These are phyloP conservation scores for Nakazawaea peltata DNA, from an alignment of 805 yeast genomes.

Conservation along the genomic window DNA sequence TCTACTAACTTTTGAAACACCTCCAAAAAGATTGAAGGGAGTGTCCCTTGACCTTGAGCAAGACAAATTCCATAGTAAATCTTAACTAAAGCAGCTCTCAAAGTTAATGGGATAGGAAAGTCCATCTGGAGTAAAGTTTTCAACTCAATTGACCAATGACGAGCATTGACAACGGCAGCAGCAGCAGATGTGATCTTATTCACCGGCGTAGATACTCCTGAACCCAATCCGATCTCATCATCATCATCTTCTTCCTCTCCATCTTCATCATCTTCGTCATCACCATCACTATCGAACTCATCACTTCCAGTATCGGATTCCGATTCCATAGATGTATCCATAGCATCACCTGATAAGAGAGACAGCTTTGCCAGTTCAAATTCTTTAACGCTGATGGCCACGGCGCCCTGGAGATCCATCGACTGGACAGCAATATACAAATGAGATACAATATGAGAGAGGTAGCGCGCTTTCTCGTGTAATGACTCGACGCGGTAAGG, in stretches of 20 bases:
- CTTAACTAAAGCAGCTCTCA: slow-evolving; percentile 52
- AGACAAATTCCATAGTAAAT: slow-evolving; percentile 68
- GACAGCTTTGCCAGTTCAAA: slow-evolving; percentile 35
- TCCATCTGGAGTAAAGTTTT: slow-evolving; percentile 72
- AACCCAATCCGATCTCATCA: slow-evolving; percentile 27
- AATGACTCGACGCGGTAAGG: slow-evolving; percentile 74
- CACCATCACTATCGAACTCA: slow-evolving; percentile 14
- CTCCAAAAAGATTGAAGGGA: slow-evolving; percentile 51
- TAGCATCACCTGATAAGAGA: slow-evolving; percentile 20
- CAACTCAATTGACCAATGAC: slow-evolving; percentile 84
- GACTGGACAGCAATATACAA: slow-evolving; percentile 71
- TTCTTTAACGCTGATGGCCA: slow-evolving; percentile 62
- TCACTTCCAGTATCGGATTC: slow-evolving; percentile 16
- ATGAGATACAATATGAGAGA: slow-evolving; percentile 74
- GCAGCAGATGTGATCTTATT: slow-evolving; percentile 58
- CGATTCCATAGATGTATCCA: slow-evolving; percentile 20
- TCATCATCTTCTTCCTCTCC: slow-evolving; percentile 31
- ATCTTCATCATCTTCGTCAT: slow-evolving; percentile 26
- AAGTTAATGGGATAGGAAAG: slow-evolving; percentile 63
- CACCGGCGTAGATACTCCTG: slow-evolving; percentile 35
- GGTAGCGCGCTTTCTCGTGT: slow-evolving; percentile 60
- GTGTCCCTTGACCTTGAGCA: slow-evolving; percentile 62
- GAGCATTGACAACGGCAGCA: slow-evolving; percentile 65
- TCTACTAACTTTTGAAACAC: slow-evolving; percentile 53
- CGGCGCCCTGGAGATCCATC: slow-evolving; percentile 63